These are phyloP conservation scores for Paecilomyces variotii DNA, from an alignment of 2,329 filamentous ascomycete species.

Conservation along the genomic window DNA sequence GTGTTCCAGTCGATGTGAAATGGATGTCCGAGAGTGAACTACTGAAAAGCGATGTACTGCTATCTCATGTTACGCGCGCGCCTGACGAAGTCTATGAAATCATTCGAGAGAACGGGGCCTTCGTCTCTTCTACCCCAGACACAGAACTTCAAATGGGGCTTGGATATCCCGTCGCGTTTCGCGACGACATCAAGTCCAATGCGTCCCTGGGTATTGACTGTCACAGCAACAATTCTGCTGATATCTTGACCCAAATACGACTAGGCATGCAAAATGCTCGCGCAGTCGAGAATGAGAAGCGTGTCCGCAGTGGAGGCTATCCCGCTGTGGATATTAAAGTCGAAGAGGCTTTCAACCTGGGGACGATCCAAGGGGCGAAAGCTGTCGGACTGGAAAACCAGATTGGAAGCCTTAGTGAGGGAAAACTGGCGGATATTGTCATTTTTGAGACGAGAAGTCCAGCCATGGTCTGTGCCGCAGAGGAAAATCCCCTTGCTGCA, in stretches of 20 bases:
- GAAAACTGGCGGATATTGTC: slow-evolving; percentile 43
- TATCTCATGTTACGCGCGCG: neutral
- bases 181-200: slow-evolving; percentile 9
- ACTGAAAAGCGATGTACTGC: neutral
- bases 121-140: slow-evolving; percentile 20
- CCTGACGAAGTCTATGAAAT: slow-evolving; percentile 13
- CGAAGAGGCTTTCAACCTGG: slow-evolving; percentile 14
- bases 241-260: slow-evolving; percentile 20
- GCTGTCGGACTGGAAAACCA: slow-evolving; percentile 35
- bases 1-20: neutral
- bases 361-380: slow-evolving; percentile 6
- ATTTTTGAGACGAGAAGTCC: slow-evolving; percentile 45
- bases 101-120: slow-evolving; percentile 6
- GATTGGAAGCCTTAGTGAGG: slow-evolving; percentile 40
- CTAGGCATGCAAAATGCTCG: slow-evolving; percentile 18
- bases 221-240: slow-evolving; percentile 20
- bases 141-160: slow-evolving; percentile 25
- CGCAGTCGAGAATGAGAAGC: slow-evolving; percentile 7
- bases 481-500: slow-evolving; percentile 48
- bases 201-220: slow-evolving; percentile 23
- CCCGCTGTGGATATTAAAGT: slow-evolving; percentile 10
- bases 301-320: slow-evolving; percentile 6
- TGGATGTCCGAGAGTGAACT: neutral
- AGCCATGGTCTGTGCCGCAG: slow-evolving; percentile 41
- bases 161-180: slow-evolving; percentile 18